Base-by-base conservation (phyloP, 1,284 basidiomycete genomes). In the Entoloma clypeatum region DNA sequence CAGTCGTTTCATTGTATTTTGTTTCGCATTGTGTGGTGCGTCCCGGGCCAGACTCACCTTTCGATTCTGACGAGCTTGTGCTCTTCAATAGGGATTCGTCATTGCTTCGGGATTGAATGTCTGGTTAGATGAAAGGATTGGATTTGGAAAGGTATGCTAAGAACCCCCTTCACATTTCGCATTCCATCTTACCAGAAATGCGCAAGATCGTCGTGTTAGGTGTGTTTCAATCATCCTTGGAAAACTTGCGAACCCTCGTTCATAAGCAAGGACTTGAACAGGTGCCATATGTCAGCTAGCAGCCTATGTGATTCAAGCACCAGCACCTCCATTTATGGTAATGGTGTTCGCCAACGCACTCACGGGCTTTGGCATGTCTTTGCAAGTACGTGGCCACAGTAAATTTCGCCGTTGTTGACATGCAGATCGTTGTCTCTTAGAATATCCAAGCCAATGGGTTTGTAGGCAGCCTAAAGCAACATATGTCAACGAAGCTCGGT, bases 1-100 rank as follows among this genome's bases (percentile, higher is more conserved):
- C 63, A 21, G 47, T 70, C 40, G 74, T 82, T 11, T 75, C 78
- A 0, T 51, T 79, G 16, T 68, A 81, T 25, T 83, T 81, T 62
- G 63, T 82, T 10, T 63, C 65, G 41, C 75, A 70, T 41, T 75
- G 72, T 43, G 43, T 74, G 24, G 79, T 81, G 43, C 24, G 50
- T 50, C 32, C 10, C 4, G 8, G 21, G 21, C 18, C 41, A 16
- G 38, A 7, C 2, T 23, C 38, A 48, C n/a, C 27, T 8, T n/a
- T 19, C 7, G 5, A 32, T 41, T 27, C 19, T 39, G 17, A 36
- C 19, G 10, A 35, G 22, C 21, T 27, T 18, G 1, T 32, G 18
- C 21, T n/a, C n/a, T n/a, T n/a, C n/a, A n/a, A n/a, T n/a, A 74
- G 72, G 72, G 72, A 0, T 79, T 74, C 55, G 54, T 78, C 9